Evolutionary conservation across 768 basidiomycete species (phyloP).

Genomic region (Lyophyllum semitale): DNA sequence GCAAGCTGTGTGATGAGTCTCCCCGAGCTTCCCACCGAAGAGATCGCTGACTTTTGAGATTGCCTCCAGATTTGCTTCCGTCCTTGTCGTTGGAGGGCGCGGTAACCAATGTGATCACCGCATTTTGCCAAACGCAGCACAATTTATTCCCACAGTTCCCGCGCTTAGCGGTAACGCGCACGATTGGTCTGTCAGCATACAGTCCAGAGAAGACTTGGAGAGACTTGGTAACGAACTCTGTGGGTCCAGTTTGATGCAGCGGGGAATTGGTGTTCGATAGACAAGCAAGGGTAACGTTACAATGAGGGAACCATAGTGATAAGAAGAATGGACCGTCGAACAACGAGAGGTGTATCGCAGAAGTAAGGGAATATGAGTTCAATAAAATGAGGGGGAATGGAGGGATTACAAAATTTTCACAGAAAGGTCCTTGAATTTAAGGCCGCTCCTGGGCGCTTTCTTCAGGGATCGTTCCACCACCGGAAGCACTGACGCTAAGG

Average conservation of each 20-base stretch:
- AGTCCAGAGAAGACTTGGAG: neutral
- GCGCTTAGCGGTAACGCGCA: conserved; percentile 13
- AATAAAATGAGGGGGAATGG: neutral
- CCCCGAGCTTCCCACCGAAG: neutral
- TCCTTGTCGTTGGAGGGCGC: neutral
- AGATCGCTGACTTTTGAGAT: conserved; percentile 10
- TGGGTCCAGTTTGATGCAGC: neutral
- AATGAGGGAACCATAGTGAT: conserved; percentile 1
- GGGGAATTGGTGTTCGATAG: neutral
- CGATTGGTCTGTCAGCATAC: neutral
- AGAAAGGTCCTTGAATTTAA: conserved; percentile 11
- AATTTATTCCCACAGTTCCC: conserved; percentile 5
- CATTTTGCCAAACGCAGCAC: neutral
- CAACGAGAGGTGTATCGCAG: neutral
- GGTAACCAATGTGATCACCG: conserved; percentile 7
- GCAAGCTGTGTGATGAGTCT: too few relatives aligned
- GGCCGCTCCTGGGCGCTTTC: conserved; percentile 20
- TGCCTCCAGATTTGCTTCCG: conserved; percentile 2
- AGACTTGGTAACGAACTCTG: neutral
- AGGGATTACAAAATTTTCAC: neutral
- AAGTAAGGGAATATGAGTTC: neutral
- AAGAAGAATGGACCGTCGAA: neutral
- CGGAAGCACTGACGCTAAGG: conserved; percentile 42
- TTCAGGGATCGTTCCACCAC: conserved; percentile 20
- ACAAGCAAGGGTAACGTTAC: neutral